Percentiles rank a stretch among this genome's conserved stretches.
phyloP scores from a whole-genome alignment of 129 eudicot species.

The Pseudognaphalium luteoalbum region DNA sequence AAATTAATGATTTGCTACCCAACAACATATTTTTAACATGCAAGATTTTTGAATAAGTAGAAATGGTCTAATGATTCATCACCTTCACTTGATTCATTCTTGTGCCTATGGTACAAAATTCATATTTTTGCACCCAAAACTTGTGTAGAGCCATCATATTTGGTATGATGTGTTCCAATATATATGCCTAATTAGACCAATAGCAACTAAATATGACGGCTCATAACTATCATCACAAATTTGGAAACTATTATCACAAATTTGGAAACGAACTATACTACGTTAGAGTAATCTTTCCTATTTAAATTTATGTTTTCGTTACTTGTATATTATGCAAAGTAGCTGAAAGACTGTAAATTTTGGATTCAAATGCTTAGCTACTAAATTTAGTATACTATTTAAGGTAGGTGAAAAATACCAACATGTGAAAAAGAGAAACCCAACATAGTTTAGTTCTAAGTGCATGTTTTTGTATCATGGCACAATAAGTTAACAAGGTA shows the following conservation, averaged over 20 bases:
- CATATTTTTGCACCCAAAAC: background rate
- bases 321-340: slow-evolving; percentile 18
- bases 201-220: slow-evolving; percentile 9
- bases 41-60: background rate
- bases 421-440: background rate
- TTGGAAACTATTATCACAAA: background rate
- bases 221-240: background rate
- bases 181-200: background rate
- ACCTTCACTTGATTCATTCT: slow-evolving; percentile 2
- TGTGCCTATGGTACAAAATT: background rate
- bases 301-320: background rate
- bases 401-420: slow-evolving; percentile 33
- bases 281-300: slow-evolving; percentile 4
- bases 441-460: slow-evolving; percentile 7
- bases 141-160: background rate
- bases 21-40: slow-evolving; percentile 15
- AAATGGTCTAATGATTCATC: slow-evolving; percentile 7
- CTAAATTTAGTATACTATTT: slow-evolving; percentile 28
- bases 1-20: background rate
- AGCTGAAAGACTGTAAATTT: slow-evolving; percentile 27
- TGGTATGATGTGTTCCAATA: slow-evolving; percentile 12
- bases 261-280: slow-evolving; percentile 12
- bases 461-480: slow-evolving; percentile 10
- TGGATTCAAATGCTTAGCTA: slow-evolving; percentile 25
- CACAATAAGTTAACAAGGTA: background rate